These are phyloP conservation scores for Trichophaea hybrida DNA, from an alignment of 2,329 filamentous ascomycete species.

Conservation along the genomic window DNA sequence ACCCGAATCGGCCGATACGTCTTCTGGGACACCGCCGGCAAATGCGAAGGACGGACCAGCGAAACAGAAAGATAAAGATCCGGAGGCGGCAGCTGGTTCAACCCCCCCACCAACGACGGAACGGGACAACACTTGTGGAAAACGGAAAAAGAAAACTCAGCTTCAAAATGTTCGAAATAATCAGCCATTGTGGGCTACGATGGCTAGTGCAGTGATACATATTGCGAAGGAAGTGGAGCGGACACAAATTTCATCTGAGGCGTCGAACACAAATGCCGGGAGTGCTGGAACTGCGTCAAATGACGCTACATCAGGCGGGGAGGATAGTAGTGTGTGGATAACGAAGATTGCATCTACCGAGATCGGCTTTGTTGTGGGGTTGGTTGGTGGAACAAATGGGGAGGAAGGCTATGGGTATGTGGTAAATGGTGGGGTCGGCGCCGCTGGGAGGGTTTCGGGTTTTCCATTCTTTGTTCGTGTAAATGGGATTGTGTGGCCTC, in stretches of 20 bases:
- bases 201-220: slow-evolving; percentile 45
- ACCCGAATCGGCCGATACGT: slow-evolving; percentile 11
- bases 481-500: slow-evolving; percentile 43
- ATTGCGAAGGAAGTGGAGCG: slow-evolving; percentile 40
- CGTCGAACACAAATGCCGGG: slow-evolving; percentile 39
- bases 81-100: slow-evolving; percentile 25
- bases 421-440: neutral
- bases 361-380: slow-evolving; percentile 37
- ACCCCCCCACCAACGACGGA: slow-evolving; percentile 34
- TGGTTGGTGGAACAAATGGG: slow-evolving; percentile 29
- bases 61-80: slow-evolving; percentile 26
- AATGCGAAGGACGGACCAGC: slow-evolving; percentile 17
- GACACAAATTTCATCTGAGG: slow-evolving; percentile 39
- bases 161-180: slow-evolving; percentile 42
- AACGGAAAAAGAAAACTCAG: slow-evolving; percentile 41
- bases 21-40: slow-evolving; percentile 6
- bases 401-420: slow-evolving; percentile 14
- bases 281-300: slow-evolving; percentile 38
- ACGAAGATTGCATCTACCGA: slow-evolving; percentile 40
- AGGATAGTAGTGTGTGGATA: slow-evolving; percentile 41
- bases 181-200: slow-evolving; percentile 44
- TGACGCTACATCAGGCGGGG: slow-evolving; percentile 33
- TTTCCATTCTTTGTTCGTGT: slow-evolving; percentile 42
- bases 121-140: slow-evolving; percentile 23
- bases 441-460: slow-evolving; percentile 35